Evolutionary conservation across 192 early-diverging fungal genomes (phyloP), one percentile per base, ranked within the genome.

Genomic region (Piromyces sp.): DNA sequence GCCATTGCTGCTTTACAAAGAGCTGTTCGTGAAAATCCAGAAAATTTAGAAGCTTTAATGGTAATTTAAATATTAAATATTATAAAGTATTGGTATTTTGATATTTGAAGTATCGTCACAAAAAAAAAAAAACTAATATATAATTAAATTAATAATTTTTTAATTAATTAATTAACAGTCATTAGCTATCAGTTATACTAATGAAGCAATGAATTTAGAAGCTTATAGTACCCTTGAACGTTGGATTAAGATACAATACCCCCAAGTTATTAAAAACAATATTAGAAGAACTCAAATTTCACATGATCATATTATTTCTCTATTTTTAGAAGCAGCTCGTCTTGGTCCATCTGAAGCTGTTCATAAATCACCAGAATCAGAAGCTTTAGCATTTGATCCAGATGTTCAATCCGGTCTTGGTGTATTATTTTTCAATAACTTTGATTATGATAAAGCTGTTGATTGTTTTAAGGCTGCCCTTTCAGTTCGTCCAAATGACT

Each of bases 21-120:
- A 30, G 83, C 83, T 26, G 83, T 83, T 29, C 82, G 83, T 33
- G 83, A 83, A 79, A 79, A 80, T 58, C 80, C 80, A 33, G 33
- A 51, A 30, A 93, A 93, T 82, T 83, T 91, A 81, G 79, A 85
- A 80, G 92, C 92, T 29, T 83, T 92, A 33, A 92, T 93, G 92
- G 89, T 90, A 87, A 16, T 28, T 33, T 26, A 12, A 30, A 79
- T 29, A 28, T 28, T 19, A 82, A 79, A 28, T 82, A n/a, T 19
- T 29, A 79, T n/a, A n/a, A n/a, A n/a, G n/a, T n/a, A n/a, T n/a
- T n/a, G n/a, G n/a, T n/a, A n/a, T n/a, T n/a, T n/a, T n/a, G n/a
- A n/a, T n/a, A n/a, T n/a, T n/a, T n/a, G n/a, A n/a, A n/a, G n/a
- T n/a, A n/a, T n/a, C n/a, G 9, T 6, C 31, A 33, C 9, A 9